Base-by-base conservation (phyloP, 2,329 filamentous ascomycete species). In the Aspergillus sojae region DNA sequence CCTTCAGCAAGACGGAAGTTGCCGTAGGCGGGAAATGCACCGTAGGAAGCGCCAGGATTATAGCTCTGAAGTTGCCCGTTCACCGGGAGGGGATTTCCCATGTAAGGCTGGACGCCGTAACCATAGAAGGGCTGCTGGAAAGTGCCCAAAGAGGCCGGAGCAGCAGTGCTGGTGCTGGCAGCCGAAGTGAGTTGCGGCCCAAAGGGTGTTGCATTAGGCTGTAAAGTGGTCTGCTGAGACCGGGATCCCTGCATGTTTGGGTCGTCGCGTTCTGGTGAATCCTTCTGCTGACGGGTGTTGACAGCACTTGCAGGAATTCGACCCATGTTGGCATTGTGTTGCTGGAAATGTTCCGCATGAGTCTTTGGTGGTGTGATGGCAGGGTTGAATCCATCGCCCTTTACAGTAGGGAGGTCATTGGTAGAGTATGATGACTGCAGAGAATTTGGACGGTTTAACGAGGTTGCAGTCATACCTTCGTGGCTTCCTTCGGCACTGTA, bases 391-490 rank as follows among this genome's bases (percentile, higher is more conserved):
- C 86, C 85, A 60, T 86, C 83, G 68, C 84, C 90, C 85, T 95
- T 96, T 73, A 93, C 83, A 9, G 93, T 96, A 5, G 93, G 91
- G 23, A 97, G 85, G 73, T 98, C 94, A 77, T 91, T 95, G 60
- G 92, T 89, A 11, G 95, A 97, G 81, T 92, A 97, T 0, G 94
- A 97, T 52, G 91, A 89, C 78, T 94, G 91, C 62, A 97, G 63
- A 11, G 78, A 75, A 5, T 70, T 71, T 21, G 80, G 80, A 26
- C 80, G 78, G 68, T 68, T 85, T 30, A 73, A 68, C n/a, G 70
- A 56, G 50, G 69, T 67, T 19, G 75, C 62, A 28, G 71, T 67
- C 19, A 68, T 62, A 4, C 64, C 65, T 28, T 77, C 75, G 34
- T 72, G 67, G 16, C 62, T 65, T 10, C 66, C 67, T 19, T 77